A percentile compares a stretch with the other conserved stretches of the same genome.
These are phyloP conservation scores for Auricularia sp. DNA, from an alignment of 768 basidiomycete species.

Conservation along the genomic window DNA sequence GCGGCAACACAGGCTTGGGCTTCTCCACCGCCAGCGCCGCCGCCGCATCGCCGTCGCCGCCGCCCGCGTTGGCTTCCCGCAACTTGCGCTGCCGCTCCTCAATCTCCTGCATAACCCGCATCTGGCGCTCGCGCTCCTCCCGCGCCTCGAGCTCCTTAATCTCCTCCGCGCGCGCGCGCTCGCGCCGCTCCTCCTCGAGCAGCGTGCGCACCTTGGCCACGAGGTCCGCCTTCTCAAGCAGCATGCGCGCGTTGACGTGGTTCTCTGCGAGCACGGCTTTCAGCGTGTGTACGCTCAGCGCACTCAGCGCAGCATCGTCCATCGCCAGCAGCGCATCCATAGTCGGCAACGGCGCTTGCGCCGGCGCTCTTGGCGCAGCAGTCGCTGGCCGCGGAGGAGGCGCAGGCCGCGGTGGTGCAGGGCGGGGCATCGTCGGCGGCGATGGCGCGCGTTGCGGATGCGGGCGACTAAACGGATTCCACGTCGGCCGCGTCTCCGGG, in stretches of 20 bases:
- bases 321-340: slow-evolving; percentile 62
- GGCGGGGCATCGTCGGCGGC: slow-evolving; percentile 14
- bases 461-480: slow-evolving; percentile 1
- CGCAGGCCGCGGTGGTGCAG: slow-evolving; percentile 12
- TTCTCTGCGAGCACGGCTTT: slow-evolving; percentile 76
- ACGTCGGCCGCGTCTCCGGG: background rate
- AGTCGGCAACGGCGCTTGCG: slow-evolving; percentile 39
- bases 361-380: slow-evolving; percentile 27
- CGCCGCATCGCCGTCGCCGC: slow-evolving; percentile 13
- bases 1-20: slow-evolving; percentile 26
- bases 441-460: background rate
- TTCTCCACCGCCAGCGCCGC: slow-evolving; percentile 28
- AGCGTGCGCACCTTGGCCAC: slow-evolving; percentile 58
- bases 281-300: slow-evolving; percentile 59
- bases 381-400: slow-evolving; percentile 32
- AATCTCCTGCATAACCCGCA: slow-evolving; percentile 18
- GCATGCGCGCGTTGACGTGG: slow-evolving; percentile 48
- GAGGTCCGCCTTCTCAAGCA: slow-evolving; percentile 84
- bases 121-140: slow-evolving; percentile 32
- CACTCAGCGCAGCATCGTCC: slow-evolving; percentile 42
- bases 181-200: slow-evolving; percentile 52
- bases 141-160: slow-evolving; percentile 33
- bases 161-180: slow-evolving; percentile 38
- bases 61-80: slow-evolving; percentile 1
- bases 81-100: background rate